Evolutionary conservation across 2,329 filamentous ascomycete genomes (phyloP), one percentile per base, ranked within the genome.

Genomic region (Hysterium pulicare): DNA sequence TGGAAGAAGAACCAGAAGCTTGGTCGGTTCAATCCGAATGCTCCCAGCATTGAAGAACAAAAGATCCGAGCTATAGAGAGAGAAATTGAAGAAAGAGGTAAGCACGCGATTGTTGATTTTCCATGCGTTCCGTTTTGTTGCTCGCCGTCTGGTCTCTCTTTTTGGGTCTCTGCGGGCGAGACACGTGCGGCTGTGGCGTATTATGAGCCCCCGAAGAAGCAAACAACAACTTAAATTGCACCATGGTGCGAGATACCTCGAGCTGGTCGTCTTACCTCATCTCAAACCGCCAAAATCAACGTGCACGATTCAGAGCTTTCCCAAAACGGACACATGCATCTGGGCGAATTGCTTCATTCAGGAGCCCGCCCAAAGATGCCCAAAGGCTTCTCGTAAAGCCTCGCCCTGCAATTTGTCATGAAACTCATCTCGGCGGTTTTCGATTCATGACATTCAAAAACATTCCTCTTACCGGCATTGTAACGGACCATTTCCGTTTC

Each of bases 1-100:
- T 97, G 90, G 90, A 98, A 98, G 71, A 91, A 87, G 71, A 74
- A 82, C n/a, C 84, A 95, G 67, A 90, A 94, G 65, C 80, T 97
- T n/a, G 93, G 93, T 38, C 87, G 93, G 26, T 98, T 98, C 69
- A 89, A 97, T 62, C 93, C 93, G 10, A 77, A 84, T 55, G 88
- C 90, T 6, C 82, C 86, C 15, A 81, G 76, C 46, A 79, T 86
- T 17, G 84, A 90, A 62, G 76, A 87, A 61, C 79, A 87, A 49
- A 87, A 87, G 64, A 72, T 86, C 44, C 76, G 79, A 13, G 83
- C 83, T 30, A 77, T 84, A 32, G 76, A 83, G 51, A 78, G 79
- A 42, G 88, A 94, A 59, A 75, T 95, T 50, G 72, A 77, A 50
- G 76, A 78, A 42, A 81, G 84, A 64, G 83, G 84, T 69, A 84